Base-by-base conservation (phyloP, 768 basidiomycete genomes). In the Termitomyces sp. region DNA sequence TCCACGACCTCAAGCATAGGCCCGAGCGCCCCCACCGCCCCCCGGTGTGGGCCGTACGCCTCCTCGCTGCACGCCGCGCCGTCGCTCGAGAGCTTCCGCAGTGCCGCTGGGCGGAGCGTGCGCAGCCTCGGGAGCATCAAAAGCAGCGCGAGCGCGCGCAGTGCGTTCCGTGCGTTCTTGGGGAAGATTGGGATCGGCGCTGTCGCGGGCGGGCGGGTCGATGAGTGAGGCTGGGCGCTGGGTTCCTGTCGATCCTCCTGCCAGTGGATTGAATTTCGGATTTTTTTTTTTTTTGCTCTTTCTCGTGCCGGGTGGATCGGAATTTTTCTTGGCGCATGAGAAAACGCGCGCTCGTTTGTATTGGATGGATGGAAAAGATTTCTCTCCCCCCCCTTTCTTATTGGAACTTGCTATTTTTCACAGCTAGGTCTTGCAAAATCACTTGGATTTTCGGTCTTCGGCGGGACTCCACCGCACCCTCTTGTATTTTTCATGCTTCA, bases 71-170 rank as follows among this genome's bases (percentile, higher is more conserved):
- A 74, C 37, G 67, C 65, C 24, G 72, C 72, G 13, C 74, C 79
- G 6, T 80, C 80, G 3, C 67, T 76, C 52, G 82, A 83, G 65
- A 80, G 78, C 63, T 77, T 80, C 64, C 74, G 75, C 33, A 81
- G 79, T 54, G 64, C 67, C 8, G 76, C 71, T 18, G 71, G 72
- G n/a, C 68, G 75, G 59, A 81, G 79, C 55, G 72, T 77, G 48
- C 71, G 74, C 46, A 79, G 79, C 57, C 64, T 78, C 33, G 74
- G 73, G 53, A 79, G 78, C 56, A 68, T 76, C 45, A 76, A 74
- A 64, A 79, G 79, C 63, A 72, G 72, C 18, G 68, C 72, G 8
- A 77, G 73, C 57, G 70, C 70, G 2, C 66, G 75, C 13, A 53
- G 53, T 13, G 71, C 74, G 10, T 69, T 80, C 64, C 74, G 74